phyloP scores from a whole-genome alignment of 257 asterid genomes.

The Solanum sejunctum region DNA sequence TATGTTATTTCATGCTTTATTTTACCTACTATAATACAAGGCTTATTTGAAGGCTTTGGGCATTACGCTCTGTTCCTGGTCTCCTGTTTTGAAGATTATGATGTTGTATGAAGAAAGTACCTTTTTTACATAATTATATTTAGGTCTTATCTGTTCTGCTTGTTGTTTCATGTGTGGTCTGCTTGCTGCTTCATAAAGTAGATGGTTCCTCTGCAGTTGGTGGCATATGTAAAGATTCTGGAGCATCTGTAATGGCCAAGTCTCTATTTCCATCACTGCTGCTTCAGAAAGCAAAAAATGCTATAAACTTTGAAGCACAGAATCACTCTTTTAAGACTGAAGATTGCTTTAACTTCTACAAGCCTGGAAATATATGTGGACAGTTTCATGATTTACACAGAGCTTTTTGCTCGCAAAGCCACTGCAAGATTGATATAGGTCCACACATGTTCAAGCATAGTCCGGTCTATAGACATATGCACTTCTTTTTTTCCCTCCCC shows the following conservation, averaged over 20 bases:
- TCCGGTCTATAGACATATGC: constrained; percentile 12
- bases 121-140: not conserved
- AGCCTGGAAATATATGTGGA: constrained; percentile 44
- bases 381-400: constrained; percentile 50
- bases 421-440: constrained; percentile 63
- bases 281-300: constrained; percentile 39
- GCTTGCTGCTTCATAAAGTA: constrained; percentile 44
- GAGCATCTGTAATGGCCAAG: constrained; percentile 85
- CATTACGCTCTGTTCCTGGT: not conserved
- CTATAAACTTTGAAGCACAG: constrained; percentile 37
- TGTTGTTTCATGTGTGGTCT: constrained; percentile 5
- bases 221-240: constrained; percentile 69
- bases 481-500: not conserved
- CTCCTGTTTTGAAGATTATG: not conserved
- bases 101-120: not conserved
- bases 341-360: constrained; percentile 33
- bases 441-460: constrained; percentile 25
- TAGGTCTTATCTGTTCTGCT: constrained; percentile 8
- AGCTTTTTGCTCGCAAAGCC: constrained; percentile 48
- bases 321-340: constrained; percentile 41
- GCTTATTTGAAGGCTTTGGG: not conserved
- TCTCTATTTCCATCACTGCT: constrained; percentile 85
- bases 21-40: not conserved
- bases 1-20: not conserved
- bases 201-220: constrained; percentile 90